Conservation (phyloP, 441 rosid genomes). For the Croton laevigatus region DNA sequence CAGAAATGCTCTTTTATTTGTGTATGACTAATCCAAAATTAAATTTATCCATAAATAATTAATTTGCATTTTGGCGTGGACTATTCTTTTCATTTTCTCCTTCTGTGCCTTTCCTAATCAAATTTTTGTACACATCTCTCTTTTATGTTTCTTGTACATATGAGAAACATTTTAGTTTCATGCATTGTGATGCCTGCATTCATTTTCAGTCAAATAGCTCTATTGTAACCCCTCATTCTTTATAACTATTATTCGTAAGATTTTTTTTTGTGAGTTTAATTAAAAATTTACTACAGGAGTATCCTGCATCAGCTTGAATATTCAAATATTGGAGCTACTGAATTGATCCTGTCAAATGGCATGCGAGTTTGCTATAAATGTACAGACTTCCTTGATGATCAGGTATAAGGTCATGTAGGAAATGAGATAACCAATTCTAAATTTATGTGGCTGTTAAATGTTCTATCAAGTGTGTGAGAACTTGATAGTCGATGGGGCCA, state of each 20-base stretch:
- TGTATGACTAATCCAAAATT: neutral
- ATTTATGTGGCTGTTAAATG: neutral
- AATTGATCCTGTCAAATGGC: slow-evolving; percentile 82
- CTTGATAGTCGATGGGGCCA: too few relatives aligned
- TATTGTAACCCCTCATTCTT: slow-evolving; percentile 1
- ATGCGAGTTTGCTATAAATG: slow-evolving; percentile 85
- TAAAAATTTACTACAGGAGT: slow-evolving; percentile 45
- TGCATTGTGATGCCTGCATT: neutral
- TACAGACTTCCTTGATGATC: slow-evolving; percentile 91
- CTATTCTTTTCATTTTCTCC: neutral
- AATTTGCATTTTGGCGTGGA: neutral
- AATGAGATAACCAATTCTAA: slow-evolving; percentile 8
- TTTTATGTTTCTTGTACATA: neutral
- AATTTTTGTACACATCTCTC: too few relatives aligned
- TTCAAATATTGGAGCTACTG: slow-evolving; percentile 77
- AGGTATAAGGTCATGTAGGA: slow-evolving; percentile 49
- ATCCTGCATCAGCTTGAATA: slow-evolving; percentile 57
- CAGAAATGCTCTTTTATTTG: neutral
- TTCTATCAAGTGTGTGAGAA: too few relatives aligned
- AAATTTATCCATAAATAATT: neutral
- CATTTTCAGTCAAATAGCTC: neutral
- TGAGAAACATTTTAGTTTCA: neutral
- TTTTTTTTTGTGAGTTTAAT: slow-evolving; percentile 20
- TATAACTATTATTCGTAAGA: slow-evolving; percentile 3
- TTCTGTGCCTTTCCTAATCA: neutral